Evolutionary conservation across 495 filamentous ascomycete species (phyloP).

Genomic region (Podospora australis): DNA sequence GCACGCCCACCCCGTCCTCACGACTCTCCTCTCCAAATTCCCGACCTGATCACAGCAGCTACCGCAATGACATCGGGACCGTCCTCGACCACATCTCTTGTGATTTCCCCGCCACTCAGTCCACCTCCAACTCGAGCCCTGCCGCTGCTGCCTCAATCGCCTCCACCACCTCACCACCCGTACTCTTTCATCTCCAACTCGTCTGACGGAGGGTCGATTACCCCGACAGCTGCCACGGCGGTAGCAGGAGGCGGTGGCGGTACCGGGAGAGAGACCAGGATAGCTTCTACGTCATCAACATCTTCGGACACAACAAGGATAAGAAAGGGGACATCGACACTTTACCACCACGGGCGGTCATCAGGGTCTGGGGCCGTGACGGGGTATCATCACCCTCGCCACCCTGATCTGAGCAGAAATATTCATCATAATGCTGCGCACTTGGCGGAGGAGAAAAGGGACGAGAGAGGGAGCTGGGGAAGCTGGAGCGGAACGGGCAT

Average conservation of each 20-base stretch:
- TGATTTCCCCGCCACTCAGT: slow-evolving; percentile 13
- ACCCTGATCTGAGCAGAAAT: too few relatives aligned
- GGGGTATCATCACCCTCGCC: background rate
- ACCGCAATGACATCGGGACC: background rate
- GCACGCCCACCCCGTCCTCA: slow-evolving; percentile 26
- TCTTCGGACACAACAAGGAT: too few relatives aligned
- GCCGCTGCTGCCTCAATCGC: slow-evolving; percentile 1
- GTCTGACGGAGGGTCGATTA: background rate
- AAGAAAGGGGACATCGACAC: too few relatives aligned
- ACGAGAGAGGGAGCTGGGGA: slow-evolving; percentile 17
- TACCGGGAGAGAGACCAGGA: too few relatives aligned
- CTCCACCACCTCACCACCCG: background rate
- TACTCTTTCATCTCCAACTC: background rate
- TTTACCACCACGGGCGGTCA: background rate
- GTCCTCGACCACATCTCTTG: background rate
- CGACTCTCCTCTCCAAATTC: slow-evolving; percentile 26
- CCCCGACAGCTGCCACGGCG: too few relatives aligned
- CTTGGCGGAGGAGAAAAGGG: slow-evolving; percentile 1
- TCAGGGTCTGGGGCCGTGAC: background rate
- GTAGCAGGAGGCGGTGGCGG: too few relatives aligned
- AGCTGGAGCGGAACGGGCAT: slow-evolving; percentile 16
- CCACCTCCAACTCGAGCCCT: slow-evolving; percentile 14
- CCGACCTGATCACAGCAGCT: slow-evolving; percentile 25
- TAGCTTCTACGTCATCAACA: too few relatives aligned
- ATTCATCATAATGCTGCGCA: too few relatives aligned